Evolutionary conservation across 176 grass and related monocot genomes (phyloP).

Genomic region (Thinopyrum elongatum): DNA sequence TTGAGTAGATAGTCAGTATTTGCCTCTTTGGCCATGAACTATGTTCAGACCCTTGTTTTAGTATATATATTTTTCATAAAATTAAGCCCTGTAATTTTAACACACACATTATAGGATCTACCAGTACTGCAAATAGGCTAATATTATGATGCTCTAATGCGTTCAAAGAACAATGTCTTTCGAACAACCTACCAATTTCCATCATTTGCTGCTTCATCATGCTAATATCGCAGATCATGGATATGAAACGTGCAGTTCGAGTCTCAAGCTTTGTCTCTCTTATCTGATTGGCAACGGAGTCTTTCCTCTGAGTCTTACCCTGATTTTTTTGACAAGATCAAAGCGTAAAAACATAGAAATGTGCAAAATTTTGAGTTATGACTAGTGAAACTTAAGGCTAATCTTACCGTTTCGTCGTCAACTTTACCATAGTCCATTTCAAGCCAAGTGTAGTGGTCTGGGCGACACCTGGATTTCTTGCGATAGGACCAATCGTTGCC

Average conservation of each 20-base stretch:
- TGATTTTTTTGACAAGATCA: background rate
- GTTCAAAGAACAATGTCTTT: background rate
- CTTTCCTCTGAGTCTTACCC: constrained; percentile 20
- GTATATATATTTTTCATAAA: too few species aligned
- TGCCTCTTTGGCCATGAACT: background rate
- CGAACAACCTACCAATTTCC: constrained; percentile 73
- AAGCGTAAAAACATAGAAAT: constrained; percentile 19
- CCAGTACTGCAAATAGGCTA: background rate
- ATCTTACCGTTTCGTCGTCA: constrained; percentile 52
- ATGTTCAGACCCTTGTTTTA: background rate
- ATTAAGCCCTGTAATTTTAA: too few species aligned
- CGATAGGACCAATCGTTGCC: constrained; percentile 59
- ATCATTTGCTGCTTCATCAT: constrained; percentile 99
- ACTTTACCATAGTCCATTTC: constrained; percentile 82
- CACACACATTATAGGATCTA: too few species aligned
- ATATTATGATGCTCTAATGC: background rate
- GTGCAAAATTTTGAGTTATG: background rate
- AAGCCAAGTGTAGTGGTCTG: constrained; percentile 72
- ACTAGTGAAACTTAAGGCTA: constrained; percentile 16
- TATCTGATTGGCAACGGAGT: constrained; percentile 27
- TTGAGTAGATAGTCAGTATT: background rate
- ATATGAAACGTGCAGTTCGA: constrained; percentile 66
- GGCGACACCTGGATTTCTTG: constrained; percentile 44
- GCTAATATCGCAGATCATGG: constrained; percentile 78
- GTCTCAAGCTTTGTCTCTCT: constrained; percentile 70